Evolutionary conservation across 2,329 filamentous ascomycete genomes (phyloP).

Genomic region (Colletotrichum filicis): DNA sequence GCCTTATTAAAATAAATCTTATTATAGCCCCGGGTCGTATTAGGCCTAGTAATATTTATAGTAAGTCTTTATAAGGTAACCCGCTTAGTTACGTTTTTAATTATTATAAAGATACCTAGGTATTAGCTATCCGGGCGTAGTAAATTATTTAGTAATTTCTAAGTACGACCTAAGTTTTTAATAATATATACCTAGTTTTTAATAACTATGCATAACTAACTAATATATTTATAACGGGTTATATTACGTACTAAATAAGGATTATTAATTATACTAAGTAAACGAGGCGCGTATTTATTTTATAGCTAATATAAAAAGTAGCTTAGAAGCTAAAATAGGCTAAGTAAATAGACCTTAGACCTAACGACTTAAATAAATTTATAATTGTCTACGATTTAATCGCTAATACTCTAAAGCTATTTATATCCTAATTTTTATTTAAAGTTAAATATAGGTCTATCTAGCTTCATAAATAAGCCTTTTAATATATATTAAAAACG

Average conservation of each 20-base stretch:
- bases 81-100: slow-evolving; percentile 1
- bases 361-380: background rate
- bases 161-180: background rate
- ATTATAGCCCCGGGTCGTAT: background rate
- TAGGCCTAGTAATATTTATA: background rate
- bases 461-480: too few species aligned
- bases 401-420: background rate
- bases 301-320: background rate
- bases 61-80: background rate
- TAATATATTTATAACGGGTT: background rate
- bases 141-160: slow-evolving; percentile 7
- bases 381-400: background rate
- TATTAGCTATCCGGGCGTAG: background rate
- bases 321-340: background rate
- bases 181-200: background rate
- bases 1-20: background rate
- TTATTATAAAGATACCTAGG: background rate
- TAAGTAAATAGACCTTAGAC: too few species aligned
- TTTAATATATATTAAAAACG: too few species aligned
- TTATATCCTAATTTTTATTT: background rate
- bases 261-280: background rate
- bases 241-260: background rate
- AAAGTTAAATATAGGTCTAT: too few species aligned
- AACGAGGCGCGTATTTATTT: background rate
- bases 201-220: background rate